Base-by-base conservation (phyloP, 345 rosid genomes). In the Murraya paniculata region DNA sequence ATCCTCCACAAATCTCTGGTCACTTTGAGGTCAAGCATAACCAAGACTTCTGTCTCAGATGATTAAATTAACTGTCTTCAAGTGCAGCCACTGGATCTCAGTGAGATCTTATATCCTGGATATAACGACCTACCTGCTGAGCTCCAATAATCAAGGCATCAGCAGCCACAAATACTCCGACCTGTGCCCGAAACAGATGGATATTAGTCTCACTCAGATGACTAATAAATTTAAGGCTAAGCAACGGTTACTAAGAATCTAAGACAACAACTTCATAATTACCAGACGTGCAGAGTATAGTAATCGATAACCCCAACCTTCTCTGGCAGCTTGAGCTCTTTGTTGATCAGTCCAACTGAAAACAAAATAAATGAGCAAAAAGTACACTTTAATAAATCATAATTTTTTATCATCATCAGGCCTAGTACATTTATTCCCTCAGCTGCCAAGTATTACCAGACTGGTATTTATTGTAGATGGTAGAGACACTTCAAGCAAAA, bases 341-440 rank as follows among this genome's bases (percentile, higher is more conserved):
- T 95, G 98, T 77, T 93, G 98, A 83, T 93, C 98, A 22, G 98
- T 95, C 98, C 98, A 95, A 41, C 98, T 95, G 85, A 80, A 77
- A 74, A 31, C 5, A 19, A 36, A 71, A 60, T 4, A 50, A 69
- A 71, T 45, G 60, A 77, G 27, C 31, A 68, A 53, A 22, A 74
- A 25, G 48, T 61, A 50, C 45, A 62, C 31, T 27, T 30, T 28
- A 45, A 35, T 65, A 70, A 30, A 30, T 48, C 59, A 70, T 33
- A 38, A 25, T 38, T 27, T 31, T 66, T 31, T 38, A 57, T 33
- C 57, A 58, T 27, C 55, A 18, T 35, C 60, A 14, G 33, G 56
- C 30, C 27, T 25, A 36, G 25, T 53, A 64, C 10, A 39, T 64
- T 50, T 24, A 64, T 61, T 35, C 14, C 39, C 45, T 25, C 39